These are phyloP conservation scores for Lycium ferocissimum DNA, from an alignment of 257 asterid species.

Conservation along the genomic window DNA sequence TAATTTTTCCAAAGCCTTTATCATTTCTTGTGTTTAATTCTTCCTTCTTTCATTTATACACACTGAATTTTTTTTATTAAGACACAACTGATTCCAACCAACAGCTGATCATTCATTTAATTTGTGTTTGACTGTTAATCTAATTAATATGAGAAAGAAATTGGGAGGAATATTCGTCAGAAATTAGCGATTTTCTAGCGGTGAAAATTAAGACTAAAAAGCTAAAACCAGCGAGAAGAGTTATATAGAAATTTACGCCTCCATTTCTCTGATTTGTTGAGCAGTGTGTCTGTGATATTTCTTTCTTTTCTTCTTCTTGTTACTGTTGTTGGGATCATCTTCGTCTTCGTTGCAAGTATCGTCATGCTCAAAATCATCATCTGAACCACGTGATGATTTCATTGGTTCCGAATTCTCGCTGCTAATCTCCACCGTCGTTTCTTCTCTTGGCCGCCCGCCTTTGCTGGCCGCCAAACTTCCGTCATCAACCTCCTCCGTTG, in stretches of 20 bases:
- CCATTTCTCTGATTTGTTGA: slow-evolving; percentile 79
- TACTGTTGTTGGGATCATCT: slow-evolving; percentile 40
- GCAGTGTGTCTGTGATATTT: slow-evolving; percentile 85
- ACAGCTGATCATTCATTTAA: neutral
- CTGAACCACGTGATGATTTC: slow-evolving; percentile 60
- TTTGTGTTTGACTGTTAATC: neutral
- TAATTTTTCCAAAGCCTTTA: neutral
- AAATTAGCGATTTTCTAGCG: neutral
- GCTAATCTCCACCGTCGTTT: slow-evolving; percentile 64
- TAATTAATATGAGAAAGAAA: neutral
- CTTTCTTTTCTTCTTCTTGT: slow-evolving; percentile 69
- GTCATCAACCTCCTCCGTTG: slow-evolving; percentile 49
- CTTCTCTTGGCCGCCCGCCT: slow-evolving; percentile 45
- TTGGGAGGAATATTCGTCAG: neutral
- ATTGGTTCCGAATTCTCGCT: slow-evolving; percentile 78
- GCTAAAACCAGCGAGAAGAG: neutral
- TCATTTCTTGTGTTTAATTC: neutral
- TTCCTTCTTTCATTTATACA: neutral
- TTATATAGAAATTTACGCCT: slow-evolving; percentile 59
- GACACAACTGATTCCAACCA: neutral
- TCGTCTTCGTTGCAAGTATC: slow-evolving; percentile 45
- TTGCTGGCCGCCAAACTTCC: slow-evolving; percentile 39
- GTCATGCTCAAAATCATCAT: slow-evolving; percentile 59
- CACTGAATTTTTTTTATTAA: neutral
- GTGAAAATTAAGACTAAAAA: neutral